Conservation (phyloP, 2,329 filamentous ascomycete genomes). For the Colletotrichum lentis region DNA sequence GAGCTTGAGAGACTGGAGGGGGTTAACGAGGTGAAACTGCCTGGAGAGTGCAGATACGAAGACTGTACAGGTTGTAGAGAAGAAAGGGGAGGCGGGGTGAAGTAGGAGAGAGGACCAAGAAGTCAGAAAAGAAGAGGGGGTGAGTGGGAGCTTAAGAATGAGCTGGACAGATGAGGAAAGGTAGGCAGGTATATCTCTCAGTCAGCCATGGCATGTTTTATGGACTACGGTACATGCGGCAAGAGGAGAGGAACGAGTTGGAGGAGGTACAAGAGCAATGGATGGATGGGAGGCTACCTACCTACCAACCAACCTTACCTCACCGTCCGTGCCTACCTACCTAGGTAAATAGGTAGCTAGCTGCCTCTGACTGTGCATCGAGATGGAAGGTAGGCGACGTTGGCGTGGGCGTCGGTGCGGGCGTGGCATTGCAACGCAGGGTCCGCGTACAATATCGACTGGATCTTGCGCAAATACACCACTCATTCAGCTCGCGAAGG, state of each 20-base stretch:
- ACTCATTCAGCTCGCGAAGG: neutral
- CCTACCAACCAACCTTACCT: no score
- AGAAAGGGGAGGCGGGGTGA: constrained; percentile 15
- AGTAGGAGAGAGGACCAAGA: constrained; percentile 13
- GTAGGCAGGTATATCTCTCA: constrained; percentile 5
- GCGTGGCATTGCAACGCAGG: constrained; percentile 12
- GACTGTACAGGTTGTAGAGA: constrained; percentile 11
- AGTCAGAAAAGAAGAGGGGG: constrained; percentile 9
- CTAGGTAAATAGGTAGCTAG: neutral
- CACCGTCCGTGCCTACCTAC: neutral
- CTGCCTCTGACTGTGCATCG: neutral
- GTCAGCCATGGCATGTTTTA: constrained; percentile 23
- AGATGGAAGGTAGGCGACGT: neutral
- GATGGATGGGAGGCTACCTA: constrained; percentile 15
- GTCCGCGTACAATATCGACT: neutral
- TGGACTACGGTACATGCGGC: neutral
- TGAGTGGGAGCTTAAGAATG: constrained; percentile 29
- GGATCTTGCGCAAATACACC: constrained; percentile 23
- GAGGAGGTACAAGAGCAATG: constrained; percentile 11
- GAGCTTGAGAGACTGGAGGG: constrained; percentile 2
- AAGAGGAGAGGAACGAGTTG: neutral
- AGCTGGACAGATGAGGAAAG: constrained; percentile 6
- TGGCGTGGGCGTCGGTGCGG: neutral
- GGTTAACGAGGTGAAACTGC: neutral
- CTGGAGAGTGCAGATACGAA: neutral